Percentiles rank a stretch among this genome's conserved stretches.
Conservation (phyloP, 345 rosid species). For the Pelargonium nanum region DNA sequence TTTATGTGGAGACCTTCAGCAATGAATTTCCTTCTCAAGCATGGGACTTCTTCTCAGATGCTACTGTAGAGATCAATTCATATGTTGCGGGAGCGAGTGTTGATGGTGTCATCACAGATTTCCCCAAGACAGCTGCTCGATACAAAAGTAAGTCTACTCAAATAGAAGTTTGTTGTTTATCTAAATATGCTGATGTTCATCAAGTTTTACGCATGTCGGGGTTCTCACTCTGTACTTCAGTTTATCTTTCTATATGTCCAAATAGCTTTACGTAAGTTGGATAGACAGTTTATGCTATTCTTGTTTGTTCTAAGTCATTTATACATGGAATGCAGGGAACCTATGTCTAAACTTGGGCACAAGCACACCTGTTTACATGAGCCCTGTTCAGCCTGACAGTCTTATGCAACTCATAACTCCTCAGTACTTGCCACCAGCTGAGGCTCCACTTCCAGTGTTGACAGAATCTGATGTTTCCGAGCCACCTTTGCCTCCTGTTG, state of each 20-base stretch:
- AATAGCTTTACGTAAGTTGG: neutral
- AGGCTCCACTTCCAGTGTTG: conserved; percentile 56
- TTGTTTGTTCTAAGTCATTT: neutral
- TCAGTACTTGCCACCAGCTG: conserved; percentile 39
- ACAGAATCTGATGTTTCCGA: conserved; percentile 45
- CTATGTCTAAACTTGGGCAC: conserved; percentile 27
- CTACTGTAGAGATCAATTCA: conserved; percentile 68
- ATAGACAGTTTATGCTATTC: neutral
- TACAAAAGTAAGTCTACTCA: conserved; percentile 52
- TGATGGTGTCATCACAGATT: conserved; percentile 71
- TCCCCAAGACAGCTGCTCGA: conserved; percentile 65
- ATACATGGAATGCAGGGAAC: conserved; percentile 40
- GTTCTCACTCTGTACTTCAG: neutral
- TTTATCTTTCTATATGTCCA: neutral
- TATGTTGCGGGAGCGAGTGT: conserved; percentile 16
- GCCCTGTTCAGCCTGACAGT: conserved; percentile 38
- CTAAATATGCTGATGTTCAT: neutral
- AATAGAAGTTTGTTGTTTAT: neutral
- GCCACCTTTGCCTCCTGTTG: conserved; percentile 46
- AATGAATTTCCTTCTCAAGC: conserved; percentile 86
- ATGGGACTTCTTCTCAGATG: conserved; percentile 78
- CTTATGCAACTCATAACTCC: conserved; percentile 19
- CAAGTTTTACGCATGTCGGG: neutral
- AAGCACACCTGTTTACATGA: conserved; percentile 38
- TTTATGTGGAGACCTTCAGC: conserved; percentile 55